phyloP scores from a whole-genome alignment of 139 green algal genomes.

The Ostreobium quekettii region DNA sequence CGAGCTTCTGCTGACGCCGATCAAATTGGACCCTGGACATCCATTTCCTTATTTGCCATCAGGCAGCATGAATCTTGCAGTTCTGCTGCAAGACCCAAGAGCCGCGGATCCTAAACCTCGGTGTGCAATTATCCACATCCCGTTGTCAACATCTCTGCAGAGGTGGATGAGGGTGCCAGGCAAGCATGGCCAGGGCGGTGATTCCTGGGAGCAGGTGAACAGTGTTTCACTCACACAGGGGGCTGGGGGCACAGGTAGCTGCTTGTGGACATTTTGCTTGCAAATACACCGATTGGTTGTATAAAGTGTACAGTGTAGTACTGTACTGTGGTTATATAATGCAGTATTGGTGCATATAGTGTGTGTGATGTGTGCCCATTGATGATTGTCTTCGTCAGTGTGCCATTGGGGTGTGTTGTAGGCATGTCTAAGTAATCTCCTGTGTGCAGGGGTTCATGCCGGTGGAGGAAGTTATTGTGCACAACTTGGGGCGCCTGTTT shows the following conservation, averaged over 20 bases:
- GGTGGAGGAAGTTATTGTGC: constrained; percentile 33
- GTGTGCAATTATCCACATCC: constrained; percentile 26
- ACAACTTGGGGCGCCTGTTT: constrained; percentile 44
- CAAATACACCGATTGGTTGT: too few species aligned
- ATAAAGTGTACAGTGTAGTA: too few species aligned
- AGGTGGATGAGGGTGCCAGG: background rate
- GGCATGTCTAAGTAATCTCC: too few species aligned
- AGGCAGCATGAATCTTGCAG: constrained; percentile 38
- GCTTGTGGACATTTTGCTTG: too few species aligned
- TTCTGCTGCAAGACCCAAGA: constrained; percentile 27
- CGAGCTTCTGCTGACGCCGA: constrained; percentile 45
- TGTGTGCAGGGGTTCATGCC: constrained; percentile 8
- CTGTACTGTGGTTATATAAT: too few species aligned
- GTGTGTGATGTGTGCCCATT: too few species aligned
- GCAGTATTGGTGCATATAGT: too few species aligned
- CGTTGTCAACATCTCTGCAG: background rate
- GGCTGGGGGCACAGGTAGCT: too few species aligned
- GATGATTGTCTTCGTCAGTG: too few species aligned
- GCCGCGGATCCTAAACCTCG: background rate
- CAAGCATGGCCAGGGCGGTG: constrained; percentile 1
- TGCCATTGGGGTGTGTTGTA: too few species aligned
- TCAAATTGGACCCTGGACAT: constrained; percentile 47
- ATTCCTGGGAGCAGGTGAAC: constrained; percentile 7
- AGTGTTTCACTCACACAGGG: too few species aligned
- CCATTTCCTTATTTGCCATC: constrained; percentile 48